Evolutionary conservation across 2,329 filamentous ascomycete genomes (phyloP), one percentile per base, ranked within the genome.

Genomic region (Diplocarpon mali): DNA sequence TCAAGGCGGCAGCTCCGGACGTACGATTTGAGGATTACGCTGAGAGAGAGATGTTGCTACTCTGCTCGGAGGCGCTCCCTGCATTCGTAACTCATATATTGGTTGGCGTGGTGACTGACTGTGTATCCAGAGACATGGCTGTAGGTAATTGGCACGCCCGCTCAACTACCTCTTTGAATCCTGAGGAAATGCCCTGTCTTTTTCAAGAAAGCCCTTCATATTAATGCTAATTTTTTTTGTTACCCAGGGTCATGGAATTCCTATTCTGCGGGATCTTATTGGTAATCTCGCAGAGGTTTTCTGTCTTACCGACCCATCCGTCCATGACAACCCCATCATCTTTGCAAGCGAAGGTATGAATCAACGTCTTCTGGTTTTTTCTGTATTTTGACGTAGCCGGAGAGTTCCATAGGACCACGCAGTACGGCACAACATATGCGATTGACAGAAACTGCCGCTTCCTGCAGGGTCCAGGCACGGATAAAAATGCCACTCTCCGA

Each of bases 361-460:
- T 6, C 20, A n/a, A 35, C 31, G 2, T 2, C 15, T 12, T 38
- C 6, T 16, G 10, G 5, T 38, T 14, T 8, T 14, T 5, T 38
- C 20, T 6, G 29, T 24, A 29, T 7, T 24, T n/a, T 37, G 12
- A 37, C 30, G 14, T 38, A 14, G 5, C n/a, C 7, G 12, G 49
- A 83, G 81, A 84, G 60, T 87, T 86, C 56, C 73, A 84, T 53
- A 71, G 73, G 36, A 83, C 79, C 5, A 86, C 81, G 0, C 80
- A 86, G 52, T 87, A 86, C 57, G 80, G 80, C 5, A 77, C 82
- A 61, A 71, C 70, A 47, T 85, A 86, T 57, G 74, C 78, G 1
- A 74, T 88, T 9, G 83, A 83, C 0, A 76, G 81, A 32, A 88
- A 88, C 51, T 87, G 83, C 53, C 76, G 83, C 3, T 87, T 88